phyloP scores from a whole-genome alignment of 2,329 filamentous ascomycete genomes.

The Penicillium corylophilum region DNA sequence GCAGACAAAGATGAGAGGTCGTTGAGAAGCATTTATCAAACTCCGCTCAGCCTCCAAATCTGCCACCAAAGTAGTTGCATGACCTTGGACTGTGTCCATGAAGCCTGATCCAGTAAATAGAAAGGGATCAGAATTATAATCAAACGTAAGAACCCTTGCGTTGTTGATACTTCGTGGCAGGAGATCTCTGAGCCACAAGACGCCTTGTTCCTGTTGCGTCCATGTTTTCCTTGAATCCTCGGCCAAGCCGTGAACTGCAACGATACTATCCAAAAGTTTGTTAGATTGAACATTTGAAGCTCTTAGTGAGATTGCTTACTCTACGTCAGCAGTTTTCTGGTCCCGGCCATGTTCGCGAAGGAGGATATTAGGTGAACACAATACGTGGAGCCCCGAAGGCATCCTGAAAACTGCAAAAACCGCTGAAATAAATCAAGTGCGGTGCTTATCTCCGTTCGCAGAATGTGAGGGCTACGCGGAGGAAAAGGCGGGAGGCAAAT shows the following conservation, averaged over 20 bases:
- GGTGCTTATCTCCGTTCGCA: background rate
- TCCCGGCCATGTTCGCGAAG: background rate
- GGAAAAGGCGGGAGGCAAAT: background rate
- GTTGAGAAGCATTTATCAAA: conserved; percentile 12
- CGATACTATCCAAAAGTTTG: conserved; percentile 1
- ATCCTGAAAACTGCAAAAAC: background rate
- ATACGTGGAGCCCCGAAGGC: background rate
- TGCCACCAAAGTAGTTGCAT: conserved; percentile 33
- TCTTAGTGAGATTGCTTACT: background rate
- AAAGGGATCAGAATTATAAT: conserved; percentile 12
- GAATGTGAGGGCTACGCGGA: background rate
- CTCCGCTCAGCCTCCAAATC: conserved; percentile 33
- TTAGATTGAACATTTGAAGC: background rate
- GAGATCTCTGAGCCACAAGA: conserved; percentile 5
- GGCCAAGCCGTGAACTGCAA: conserved; percentile 4
- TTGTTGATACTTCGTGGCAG: background rate
- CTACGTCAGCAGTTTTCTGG: background rate
- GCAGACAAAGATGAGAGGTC: conserved; percentile 42
- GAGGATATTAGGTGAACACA: background rate
- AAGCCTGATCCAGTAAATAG: conserved; percentile 2
- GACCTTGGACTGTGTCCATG: conserved; percentile 8
- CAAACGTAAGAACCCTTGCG: conserved; percentile 19
- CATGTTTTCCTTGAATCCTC: conserved; percentile 2
- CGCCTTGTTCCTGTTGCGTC: conserved; percentile 3
- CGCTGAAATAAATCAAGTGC: background rate